Conservation (phyloP, 352 stramenopile genomes). For the Pythium myriotylum region DNA sequence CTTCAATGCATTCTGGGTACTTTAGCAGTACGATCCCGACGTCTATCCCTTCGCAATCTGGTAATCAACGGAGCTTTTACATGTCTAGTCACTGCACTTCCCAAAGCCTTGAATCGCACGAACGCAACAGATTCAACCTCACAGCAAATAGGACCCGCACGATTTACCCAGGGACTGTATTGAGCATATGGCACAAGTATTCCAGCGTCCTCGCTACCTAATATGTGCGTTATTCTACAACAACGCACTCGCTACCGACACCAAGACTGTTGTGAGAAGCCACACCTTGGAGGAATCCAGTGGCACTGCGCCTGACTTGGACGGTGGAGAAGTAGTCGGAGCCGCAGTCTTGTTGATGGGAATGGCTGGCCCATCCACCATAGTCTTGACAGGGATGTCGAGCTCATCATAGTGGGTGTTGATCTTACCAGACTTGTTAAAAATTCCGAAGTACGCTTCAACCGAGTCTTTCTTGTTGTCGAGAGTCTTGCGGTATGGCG, state of each 20-base stretch:
- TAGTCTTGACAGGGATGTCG: conserved; percentile 28
- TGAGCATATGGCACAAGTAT: no score
- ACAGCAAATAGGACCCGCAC: no score
- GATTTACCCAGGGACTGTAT: no score
- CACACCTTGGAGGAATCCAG: background rate
- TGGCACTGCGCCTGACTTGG: conserved; percentile 2
- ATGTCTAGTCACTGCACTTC: no score
- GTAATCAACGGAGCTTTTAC: no score
- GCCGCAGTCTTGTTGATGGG: conserved; percentile 11
- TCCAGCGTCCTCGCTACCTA: no score
- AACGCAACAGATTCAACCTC: no score
- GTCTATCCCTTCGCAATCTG: no score
- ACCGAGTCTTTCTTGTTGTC: conserved; percentile 51
- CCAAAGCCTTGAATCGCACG: no score
- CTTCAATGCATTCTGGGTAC: no score
- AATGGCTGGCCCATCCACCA: conserved; percentile 12
- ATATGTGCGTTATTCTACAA: no score
- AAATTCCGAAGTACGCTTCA: conserved; percentile 80
- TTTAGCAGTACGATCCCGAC: no score
- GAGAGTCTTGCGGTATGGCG: conserved; percentile 66
- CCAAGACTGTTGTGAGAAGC: background rate
- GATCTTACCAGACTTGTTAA: conserved; percentile 57
- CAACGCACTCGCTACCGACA: background rate
- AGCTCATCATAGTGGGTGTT: conserved; percentile 61
- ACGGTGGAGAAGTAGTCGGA: background rate